A percentile compares a stretch with the other conserved stretches of the same genome.
These are phyloP conservation scores for Hericium erinaceus DNA, from an alignment of 768 basidiomycete species.

Conservation along the genomic window DNA sequence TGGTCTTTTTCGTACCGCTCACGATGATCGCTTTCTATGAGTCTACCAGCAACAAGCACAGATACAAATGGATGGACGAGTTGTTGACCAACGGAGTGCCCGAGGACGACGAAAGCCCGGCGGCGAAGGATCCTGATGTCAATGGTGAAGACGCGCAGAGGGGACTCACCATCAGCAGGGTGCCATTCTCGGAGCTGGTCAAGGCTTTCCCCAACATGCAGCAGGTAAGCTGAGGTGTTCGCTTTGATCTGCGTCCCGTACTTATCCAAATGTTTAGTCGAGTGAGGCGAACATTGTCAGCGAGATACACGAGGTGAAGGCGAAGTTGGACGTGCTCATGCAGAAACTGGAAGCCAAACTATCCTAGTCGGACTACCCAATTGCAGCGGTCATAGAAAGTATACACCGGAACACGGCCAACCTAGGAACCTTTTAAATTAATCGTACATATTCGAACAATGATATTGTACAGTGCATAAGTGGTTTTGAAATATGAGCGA, in stretches of 20 bases:
- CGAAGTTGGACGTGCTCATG: slow-evolving; percentile 28
- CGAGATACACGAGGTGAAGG: slow-evolving; percentile 52
- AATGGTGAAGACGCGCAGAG: slow-evolving; percentile 41
- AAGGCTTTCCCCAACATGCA: slow-evolving; percentile 65
- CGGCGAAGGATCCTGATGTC: slow-evolving; percentile 50
- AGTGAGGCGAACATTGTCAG: slow-evolving; percentile 56
- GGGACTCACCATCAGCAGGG: slow-evolving; percentile 59
- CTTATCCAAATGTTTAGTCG: slow-evolving; percentile 34
- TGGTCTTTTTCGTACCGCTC: slow-evolving; percentile 78
- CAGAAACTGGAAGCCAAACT: slow-evolving; percentile 22
- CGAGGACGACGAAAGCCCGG: slow-evolving; percentile 48
- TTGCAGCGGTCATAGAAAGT: too few species aligned
- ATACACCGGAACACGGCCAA: too few species aligned
- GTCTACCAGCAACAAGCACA: slow-evolving; percentile 38
- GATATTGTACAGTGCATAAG: neutral
- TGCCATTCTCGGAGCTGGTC: slow-evolving; percentile 60
- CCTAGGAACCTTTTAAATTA: too few species aligned
- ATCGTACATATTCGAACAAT: neutral
- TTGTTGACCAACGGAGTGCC: slow-evolving; percentile 50
- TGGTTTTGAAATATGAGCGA: too few species aligned
- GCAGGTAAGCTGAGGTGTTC: slow-evolving; percentile 37
- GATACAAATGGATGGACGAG: slow-evolving; percentile 53
- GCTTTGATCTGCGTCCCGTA: neutral
- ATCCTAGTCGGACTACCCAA: too few species aligned
- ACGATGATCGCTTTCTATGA: slow-evolving; percentile 69